phyloP scores from a whole-genome alignment of 345 rosid genomes.

The Lumnitzera littorea region DNA sequence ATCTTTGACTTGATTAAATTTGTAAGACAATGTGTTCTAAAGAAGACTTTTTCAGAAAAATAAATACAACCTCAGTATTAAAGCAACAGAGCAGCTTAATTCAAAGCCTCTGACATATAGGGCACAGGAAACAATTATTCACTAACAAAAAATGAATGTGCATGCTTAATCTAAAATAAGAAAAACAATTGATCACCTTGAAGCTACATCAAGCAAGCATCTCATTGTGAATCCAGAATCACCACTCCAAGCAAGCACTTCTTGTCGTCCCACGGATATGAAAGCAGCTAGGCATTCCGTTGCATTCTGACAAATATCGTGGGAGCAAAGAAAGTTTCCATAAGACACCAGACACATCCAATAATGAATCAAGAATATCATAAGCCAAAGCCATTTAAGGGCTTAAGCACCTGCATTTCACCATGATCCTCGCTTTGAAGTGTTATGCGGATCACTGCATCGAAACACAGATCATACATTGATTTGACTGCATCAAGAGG shows the following conservation, averaged over 20 bases:
- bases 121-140: too few species aligned
- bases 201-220: conserved; percentile 90
- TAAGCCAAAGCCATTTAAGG: not conserved
- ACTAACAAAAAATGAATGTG: too few species aligned
- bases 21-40: too few species aligned
- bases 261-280: conserved; percentile 62
- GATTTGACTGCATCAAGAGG: conserved; percentile 66
- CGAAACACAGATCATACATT: conserved; percentile 67
- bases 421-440: conserved; percentile 85
- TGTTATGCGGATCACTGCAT: conserved; percentile 58
- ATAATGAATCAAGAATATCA: conserved; percentile 3
- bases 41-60: too few species aligned
- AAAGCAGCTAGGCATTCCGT: conserved; percentile 89
- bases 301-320: conserved; percentile 57
- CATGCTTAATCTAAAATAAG: not conserved
- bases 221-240: conserved; percentile 72
- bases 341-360: conserved; percentile 4
- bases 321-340: conserved; percentile 18
- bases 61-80: too few species aligned
- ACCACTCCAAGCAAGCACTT: conserved; percentile 75
- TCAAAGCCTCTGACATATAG: too few species aligned
- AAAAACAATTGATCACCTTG: conserved; percentile 43
- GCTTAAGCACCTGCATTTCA: conserved; percentile 74
- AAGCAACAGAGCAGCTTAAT: too few species aligned
- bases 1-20: too few species aligned